Evolutionary conservation across 164 flowering plant species (phyloP).

Genomic region (Taxillus chinensis): DNA sequence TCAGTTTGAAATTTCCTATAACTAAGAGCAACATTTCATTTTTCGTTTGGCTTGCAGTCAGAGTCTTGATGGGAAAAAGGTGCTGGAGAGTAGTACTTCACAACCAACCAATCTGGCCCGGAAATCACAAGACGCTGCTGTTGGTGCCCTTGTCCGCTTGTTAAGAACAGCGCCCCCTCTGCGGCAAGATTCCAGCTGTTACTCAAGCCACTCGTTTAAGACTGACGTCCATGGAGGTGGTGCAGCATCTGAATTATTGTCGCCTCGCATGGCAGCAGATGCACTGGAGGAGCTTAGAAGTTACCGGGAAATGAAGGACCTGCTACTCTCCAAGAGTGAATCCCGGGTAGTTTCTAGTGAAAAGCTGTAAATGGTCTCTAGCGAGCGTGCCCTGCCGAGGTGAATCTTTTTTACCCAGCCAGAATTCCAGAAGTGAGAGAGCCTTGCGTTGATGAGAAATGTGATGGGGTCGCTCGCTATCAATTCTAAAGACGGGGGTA

Average conservation of each 20-base stretch:
- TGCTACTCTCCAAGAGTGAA: constrained; percentile 67
- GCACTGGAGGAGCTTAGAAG: constrained; percentile 81
- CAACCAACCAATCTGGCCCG: constrained; percentile 25
- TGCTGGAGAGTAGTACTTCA: constrained; percentile 26
- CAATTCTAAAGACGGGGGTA: too few relatives aligned
- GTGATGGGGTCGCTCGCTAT: too few relatives aligned
- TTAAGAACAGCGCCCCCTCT: constrained; percentile 81
- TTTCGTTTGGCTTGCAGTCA: constrained; percentile 9
- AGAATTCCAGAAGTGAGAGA: too few relatives aligned
- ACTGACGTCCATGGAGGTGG: constrained; percentile 35
- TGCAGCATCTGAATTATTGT: constrained; percentile 44
- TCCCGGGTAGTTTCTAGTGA: constrained; percentile 19
- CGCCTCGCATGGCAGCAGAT: constrained; percentile 64
- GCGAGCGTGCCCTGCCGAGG: too few relatives aligned
- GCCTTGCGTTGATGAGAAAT: too few relatives aligned
- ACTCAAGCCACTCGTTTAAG: constrained; percentile 38
- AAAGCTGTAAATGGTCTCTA: constrained; percentile 3
- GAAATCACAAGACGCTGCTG: constrained; percentile 82
- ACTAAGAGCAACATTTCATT: too few relatives aligned
- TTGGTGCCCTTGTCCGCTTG: constrained; percentile 77
- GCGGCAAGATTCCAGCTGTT: constrained; percentile 58
- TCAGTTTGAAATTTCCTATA: too few relatives aligned
- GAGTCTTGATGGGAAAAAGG: constrained; percentile 28
- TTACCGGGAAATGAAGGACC: constrained; percentile 65
- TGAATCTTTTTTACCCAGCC: too few relatives aligned